phyloP scores from a whole-genome alignment of 768 basidiomycete species.

The Tricholoma bakamatsutake region DNA sequence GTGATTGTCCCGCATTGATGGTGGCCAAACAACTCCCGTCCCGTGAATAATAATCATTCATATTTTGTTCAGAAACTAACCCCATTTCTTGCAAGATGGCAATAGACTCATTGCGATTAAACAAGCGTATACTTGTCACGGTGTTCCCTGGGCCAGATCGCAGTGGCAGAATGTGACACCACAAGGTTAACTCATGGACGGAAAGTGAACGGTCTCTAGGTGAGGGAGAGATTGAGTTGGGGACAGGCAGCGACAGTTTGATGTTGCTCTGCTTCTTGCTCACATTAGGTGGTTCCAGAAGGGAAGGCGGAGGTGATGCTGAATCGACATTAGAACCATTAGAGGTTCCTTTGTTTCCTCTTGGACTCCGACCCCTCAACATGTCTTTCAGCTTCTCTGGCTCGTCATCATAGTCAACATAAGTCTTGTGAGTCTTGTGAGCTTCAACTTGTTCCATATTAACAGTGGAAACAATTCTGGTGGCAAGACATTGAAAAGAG shows the following conservation, averaged over 20 bases:
- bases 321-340: neutral
- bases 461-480: constrained; percentile 65
- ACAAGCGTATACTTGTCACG: constrained; percentile 40
- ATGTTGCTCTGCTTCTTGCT: constrained; percentile 27
- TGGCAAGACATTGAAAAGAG: constrained; percentile 48
- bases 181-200: constrained; percentile 23
- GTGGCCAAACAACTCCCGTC: constrained; percentile 35
- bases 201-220: constrained; percentile 24
- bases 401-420: constrained; percentile 80
- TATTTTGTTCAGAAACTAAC: constrained; percentile 31
- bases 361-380: constrained; percentile 49
- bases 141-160: constrained; percentile 30
- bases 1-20: constrained; percentile 21
- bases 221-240: constrained; percentile 35
- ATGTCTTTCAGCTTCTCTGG: constrained; percentile 70
- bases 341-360: constrained; percentile 23
- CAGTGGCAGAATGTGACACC: constrained; percentile 45
- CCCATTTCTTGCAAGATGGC: constrained; percentile 60
- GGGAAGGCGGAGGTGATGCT: constrained; percentile 21
- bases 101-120: constrained; percentile 38
- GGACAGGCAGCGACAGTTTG: constrained; percentile 39
- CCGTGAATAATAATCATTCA: neutral
- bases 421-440: constrained; percentile 69
- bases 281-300: constrained; percentile 14
- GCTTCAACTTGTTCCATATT: constrained; percentile 70